phyloP scores from a whole-genome alignment of 495 filamentous ascomycete species.

The Thermothielavioides terrestris region DNA sequence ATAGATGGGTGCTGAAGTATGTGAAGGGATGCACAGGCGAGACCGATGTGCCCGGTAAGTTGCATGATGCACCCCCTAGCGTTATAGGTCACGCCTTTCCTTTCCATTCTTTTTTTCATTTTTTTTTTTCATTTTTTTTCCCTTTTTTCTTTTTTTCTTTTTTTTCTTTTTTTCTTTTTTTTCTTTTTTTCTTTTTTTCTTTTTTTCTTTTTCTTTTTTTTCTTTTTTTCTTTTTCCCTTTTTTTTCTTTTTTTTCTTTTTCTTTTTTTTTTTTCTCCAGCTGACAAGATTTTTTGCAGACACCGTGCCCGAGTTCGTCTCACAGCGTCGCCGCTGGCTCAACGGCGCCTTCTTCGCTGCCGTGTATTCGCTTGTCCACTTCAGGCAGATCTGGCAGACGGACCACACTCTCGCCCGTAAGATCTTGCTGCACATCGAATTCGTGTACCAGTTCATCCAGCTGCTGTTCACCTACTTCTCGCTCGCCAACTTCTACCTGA shows the following conservation, averaged over 20 bases:
- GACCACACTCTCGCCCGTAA: conserved; percentile 88
- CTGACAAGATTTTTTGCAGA: conserved; percentile 34
- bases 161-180: too few relatives aligned
- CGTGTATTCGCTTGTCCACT: conserved; percentile 94
- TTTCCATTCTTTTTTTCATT: neutral
- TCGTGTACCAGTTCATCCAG: conserved; percentile 86
- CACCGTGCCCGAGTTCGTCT: conserved; percentile 85
- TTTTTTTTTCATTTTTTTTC: too few relatives aligned
- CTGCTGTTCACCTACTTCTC: conserved; percentile 97
- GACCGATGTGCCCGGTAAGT: conserved; percentile 89
- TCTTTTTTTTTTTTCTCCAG: neutral
- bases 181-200: too few relatives aligned
- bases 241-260: neutral
- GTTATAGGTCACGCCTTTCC: neutral
- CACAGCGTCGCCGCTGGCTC: conserved; percentile 89
- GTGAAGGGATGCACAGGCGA: conserved; percentile 93
- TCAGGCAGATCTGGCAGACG: conserved; percentile 84
- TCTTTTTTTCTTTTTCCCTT: neutral
- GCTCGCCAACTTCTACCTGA: conserved; percentile 96
- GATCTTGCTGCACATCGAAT: conserved; percentile 87
- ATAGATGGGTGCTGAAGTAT: conserved; percentile 96
- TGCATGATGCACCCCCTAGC: too few relatives aligned
- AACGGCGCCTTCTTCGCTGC: conserved; percentile 99
- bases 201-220: neutral
- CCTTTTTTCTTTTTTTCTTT: too few relatives aligned